These are phyloP conservation scores for Teunomyces pallodes DNA, from an alignment of 805 yeast species.

Conservation along the genomic window DNA sequence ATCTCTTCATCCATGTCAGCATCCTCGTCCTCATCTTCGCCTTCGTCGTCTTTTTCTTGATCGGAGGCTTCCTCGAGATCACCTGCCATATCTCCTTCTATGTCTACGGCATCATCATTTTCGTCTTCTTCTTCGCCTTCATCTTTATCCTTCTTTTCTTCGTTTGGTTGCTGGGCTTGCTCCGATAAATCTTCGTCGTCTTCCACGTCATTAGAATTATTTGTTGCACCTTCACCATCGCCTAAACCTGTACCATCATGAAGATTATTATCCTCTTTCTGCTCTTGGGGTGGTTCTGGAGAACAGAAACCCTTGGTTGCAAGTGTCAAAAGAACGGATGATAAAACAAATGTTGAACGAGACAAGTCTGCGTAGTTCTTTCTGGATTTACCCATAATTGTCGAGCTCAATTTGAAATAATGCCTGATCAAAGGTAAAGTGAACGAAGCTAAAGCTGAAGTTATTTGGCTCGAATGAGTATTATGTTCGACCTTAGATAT, in stretches of 20 bases:
- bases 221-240: constrained; percentile 85
- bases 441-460: constrained; percentile 51
- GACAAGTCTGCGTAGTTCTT: constrained; percentile 52
- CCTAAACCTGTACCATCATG: constrained; percentile 92
- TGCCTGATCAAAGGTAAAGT: constrained; percentile 62
- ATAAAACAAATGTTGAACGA: constrained; percentile 59
- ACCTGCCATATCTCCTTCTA: constrained; percentile 98
- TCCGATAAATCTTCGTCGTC: constrained; percentile 89
- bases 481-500: constrained; percentile 39
- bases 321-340: constrained; percentile 54
- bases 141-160: constrained; percentile 60
- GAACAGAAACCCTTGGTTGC: constrained; percentile 88
- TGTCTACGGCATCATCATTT: constrained; percentile 86
- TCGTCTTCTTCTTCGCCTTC: constrained; percentile 60
- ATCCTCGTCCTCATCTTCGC: constrained; percentile 41
- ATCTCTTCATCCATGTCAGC: constrained; percentile 83
- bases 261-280: constrained; percentile 56
- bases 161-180: constrained; percentile 69
- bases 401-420: constrained; percentile 50
- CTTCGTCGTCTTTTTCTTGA: constrained; percentile 54
- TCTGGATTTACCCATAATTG: constrained; percentile 44
- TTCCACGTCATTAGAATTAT: constrained; percentile 79
- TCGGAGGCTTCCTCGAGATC: constrained; percentile 76
- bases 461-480: constrained; percentile 31
- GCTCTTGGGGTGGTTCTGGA: constrained; percentile 74